These are phyloP conservation scores for Corylus avellana DNA, from an alignment of 306 rosid species.

Conservation along the genomic window DNA sequence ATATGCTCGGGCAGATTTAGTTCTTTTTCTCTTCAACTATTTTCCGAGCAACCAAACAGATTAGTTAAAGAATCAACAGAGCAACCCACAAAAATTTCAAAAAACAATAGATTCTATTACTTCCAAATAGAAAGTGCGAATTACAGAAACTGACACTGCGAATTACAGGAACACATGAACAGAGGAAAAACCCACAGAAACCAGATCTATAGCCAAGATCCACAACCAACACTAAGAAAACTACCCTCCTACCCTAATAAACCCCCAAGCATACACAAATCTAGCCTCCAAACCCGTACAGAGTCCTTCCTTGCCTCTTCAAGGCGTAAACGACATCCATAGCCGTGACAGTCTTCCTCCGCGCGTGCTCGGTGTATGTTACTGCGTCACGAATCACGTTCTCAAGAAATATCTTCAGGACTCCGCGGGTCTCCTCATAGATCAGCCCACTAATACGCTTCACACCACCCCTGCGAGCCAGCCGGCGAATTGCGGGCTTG, in stretches of 20 bases:
- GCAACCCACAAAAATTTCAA: neutral
- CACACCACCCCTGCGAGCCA: constrained; percentile 56
- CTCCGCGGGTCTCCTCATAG: constrained; percentile 56
- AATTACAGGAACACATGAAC: neutral
- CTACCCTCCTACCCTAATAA: neutral
- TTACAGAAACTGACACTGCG: neutral
- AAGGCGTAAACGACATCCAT: constrained; percentile 56
- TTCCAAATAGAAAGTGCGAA: neutral
- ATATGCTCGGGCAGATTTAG: no score
- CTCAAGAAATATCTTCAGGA: constrained; percentile 50
- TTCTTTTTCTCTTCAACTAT: no score
- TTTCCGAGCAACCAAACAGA: no score
- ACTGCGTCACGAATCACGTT: constrained; percentile 57
- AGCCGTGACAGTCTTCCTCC: constrained; percentile 57
- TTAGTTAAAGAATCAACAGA: neutral
- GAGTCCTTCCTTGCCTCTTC: constrained; percentile 56
- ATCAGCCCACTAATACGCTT: constrained; percentile 57
- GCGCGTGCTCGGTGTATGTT: constrained; percentile 49
- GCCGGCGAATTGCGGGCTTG: constrained; percentile 54
- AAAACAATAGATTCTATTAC: neutral
- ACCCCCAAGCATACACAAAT: neutral
- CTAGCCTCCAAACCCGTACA: constrained; percentile 54
- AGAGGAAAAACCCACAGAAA: neutral
- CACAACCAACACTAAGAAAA: neutral
- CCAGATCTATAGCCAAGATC: constrained; percentile 24